Percentiles rank a stretch among this genome's conserved stretches.
These are phyloP conservation scores for Rhizophora apiculata DNA, from an alignment of 345 rosid genomes.

Conservation along the genomic window DNA sequence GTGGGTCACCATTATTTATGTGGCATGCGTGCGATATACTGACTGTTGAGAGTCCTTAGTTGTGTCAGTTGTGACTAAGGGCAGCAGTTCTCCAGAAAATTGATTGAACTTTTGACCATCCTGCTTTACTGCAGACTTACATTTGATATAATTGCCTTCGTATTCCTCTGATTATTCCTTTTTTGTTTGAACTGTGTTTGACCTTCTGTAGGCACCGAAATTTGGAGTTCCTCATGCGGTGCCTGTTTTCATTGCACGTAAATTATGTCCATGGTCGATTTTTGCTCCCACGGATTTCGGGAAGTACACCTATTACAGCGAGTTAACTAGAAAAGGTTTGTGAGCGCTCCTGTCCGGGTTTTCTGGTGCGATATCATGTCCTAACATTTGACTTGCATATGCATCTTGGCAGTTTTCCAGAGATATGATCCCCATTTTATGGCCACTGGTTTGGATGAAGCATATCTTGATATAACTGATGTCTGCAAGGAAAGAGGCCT, in stretches of 20 bases:
- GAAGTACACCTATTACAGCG: conserved; percentile 79
- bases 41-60: too few species aligned
- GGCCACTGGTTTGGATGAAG: conserved; percentile 93
- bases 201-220: conserved; percentile 59
- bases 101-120: neutral
- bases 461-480: conserved; percentile 82
- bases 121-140: neutral
- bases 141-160: neutral
- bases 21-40: neutral
- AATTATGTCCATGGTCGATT: conserved; percentile 74
- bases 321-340: conserved; percentile 74
- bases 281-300: conserved; percentile 72
- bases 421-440: conserved; percentile 70
- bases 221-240: conserved; percentile 95
- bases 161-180: neutral
- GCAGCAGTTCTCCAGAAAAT: too few species aligned
- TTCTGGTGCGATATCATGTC: conserved; percentile 8
- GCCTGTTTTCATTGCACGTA: conserved; percentile 94
- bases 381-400: conserved; percentile 20
- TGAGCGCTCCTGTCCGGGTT: conserved; percentile 13
- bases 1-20: neutral
- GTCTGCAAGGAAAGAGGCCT: conserved; percentile 69
- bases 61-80: too few species aligned
- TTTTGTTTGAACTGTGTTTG: neutral
- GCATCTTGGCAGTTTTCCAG: conserved; percentile 51